phyloP scores from a whole-genome alignment of 805 yeast species.

The Kazachstania psychrophila region DNA sequence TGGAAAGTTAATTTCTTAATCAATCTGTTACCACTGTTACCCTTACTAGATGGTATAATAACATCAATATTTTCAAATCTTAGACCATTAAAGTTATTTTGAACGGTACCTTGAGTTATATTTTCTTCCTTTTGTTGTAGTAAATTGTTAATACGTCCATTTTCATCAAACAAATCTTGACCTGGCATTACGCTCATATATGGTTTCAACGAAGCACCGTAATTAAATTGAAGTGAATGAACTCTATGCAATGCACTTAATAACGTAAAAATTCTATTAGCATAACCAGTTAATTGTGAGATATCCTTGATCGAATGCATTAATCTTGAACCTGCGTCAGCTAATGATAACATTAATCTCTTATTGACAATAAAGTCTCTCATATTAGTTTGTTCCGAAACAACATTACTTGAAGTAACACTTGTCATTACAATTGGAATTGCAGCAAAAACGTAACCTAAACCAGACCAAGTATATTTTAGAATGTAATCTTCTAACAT shows the following conservation, averaged over 20 bases:
- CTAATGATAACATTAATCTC: slow-evolving; percentile 78
- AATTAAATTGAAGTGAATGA: slow-evolving; percentile 45
- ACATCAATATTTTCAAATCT: slow-evolving; percentile 77
- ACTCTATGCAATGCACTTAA: slow-evolving; percentile 73
- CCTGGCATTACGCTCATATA: neutral
- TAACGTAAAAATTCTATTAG: slow-evolving; percentile 73
- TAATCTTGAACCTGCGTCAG: slow-evolving; percentile 90
- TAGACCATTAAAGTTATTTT: slow-evolving; percentile 66
- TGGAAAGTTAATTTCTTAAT: slow-evolving; percentile 55
- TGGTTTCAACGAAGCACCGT: slow-evolving; percentile 24
- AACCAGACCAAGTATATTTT: slow-evolving; percentile 89
- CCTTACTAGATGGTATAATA: slow-evolving; percentile 61
- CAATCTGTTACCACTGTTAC: slow-evolving; percentile 52
- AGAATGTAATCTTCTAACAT: slow-evolving; percentile 76
- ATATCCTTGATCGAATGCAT: slow-evolving; percentile 92
- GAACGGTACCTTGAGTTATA: slow-evolving; percentile 72
- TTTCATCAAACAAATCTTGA: neutral
- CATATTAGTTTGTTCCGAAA: slow-evolving; percentile 52
- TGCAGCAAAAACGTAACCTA: slow-evolving; percentile 87
- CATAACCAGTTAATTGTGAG: slow-evolving; percentile 83
- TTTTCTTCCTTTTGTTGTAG: slow-evolving; percentile 18
- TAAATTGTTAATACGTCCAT: neutral
- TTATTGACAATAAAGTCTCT: slow-evolving; percentile 85
- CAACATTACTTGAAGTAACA: slow-evolving; percentile 13
- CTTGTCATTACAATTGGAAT: slow-evolving; percentile 70